These are phyloP conservation scores for Ophiostoma triangulosporum DNA, from an alignment of 2,329 filamentous ascomycete species.

Conservation along the genomic window DNA sequence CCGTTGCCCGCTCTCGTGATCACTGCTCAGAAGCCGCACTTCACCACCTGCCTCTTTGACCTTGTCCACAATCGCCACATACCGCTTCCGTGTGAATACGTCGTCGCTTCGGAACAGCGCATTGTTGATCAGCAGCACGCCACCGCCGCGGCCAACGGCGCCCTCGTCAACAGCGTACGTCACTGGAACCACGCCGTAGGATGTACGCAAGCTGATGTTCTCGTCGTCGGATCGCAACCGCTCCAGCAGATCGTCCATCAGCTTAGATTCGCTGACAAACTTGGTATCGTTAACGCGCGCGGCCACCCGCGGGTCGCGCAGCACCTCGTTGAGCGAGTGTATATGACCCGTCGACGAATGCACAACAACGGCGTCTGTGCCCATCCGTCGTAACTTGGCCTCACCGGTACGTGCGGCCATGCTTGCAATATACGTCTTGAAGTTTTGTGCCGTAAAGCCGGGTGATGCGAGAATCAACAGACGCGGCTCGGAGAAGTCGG, in stretches of 20 bases:
- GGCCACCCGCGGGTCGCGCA: conserved; percentile 67
- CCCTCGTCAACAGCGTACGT: conserved; percentile 73
- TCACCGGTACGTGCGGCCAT: conserved; percentile 46
- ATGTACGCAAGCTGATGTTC: conserved; percentile 48
- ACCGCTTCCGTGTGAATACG: conserved; percentile 60
- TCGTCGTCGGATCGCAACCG: conserved; percentile 65
- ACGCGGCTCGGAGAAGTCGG: conserved; percentile 57
- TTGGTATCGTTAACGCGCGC: conserved; percentile 73
- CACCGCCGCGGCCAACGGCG: conserved; percentile 76
- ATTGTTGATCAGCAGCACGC: conserved; percentile 76
- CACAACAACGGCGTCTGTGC: conserved; percentile 55
- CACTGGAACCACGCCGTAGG: conserved; percentile 78
- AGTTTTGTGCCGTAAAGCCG: conserved; percentile 71
- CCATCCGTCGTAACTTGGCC: conserved; percentile 52
- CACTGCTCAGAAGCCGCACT: conserved; percentile 75
- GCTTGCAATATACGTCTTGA: conserved; percentile 59
- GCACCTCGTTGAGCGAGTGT: conserved; percentile 75
- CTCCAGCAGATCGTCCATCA: conserved; percentile 74
- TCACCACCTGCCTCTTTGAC: conserved; percentile 82
- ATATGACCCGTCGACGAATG: conserved; percentile 78
- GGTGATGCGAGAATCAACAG: conserved; percentile 79
- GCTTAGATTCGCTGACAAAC: conserved; percentile 67
- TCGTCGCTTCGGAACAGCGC: conserved; percentile 75
- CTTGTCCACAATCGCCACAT: conserved; percentile 74
- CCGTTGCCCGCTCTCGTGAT: conserved; percentile 84